Conservation (phyloP, 257 asterid species). For the Solanum gracilifrons region DNA sequence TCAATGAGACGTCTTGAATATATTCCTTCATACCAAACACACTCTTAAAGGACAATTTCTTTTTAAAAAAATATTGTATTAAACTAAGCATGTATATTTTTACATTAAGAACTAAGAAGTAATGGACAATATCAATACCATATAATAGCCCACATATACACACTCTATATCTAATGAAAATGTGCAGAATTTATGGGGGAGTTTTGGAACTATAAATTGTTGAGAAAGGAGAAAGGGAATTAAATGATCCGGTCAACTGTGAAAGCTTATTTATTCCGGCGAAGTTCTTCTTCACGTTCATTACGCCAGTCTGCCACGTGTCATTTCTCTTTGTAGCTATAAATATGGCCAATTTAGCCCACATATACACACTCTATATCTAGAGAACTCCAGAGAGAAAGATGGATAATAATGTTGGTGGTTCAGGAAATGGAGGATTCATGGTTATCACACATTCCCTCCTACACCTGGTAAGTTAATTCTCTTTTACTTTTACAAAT, state of each 20-base stretch:
- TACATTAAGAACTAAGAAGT: not conserved
- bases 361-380: not conserved
- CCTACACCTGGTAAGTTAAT: not conserved
- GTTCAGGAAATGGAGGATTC: slow-evolving; percentile 44
- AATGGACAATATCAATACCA: not conserved
- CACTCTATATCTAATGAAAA: not conserved
- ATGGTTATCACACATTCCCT: slow-evolving; percentile 41
- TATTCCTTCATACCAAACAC: not conserved
- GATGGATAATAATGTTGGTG: slow-evolving; percentile 23
- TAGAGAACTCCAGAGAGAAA: not conserved
- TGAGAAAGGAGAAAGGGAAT: not conserved
- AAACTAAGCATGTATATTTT: too few relatives aligned
- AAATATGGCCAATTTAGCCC: not conserved
- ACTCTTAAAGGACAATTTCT: too few relatives aligned
- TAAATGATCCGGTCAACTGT: slow-evolving; percentile 27
- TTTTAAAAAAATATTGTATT: not conserved
- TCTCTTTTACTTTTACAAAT: not conserved
- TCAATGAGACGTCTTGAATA: not conserved
- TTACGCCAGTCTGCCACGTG: slow-evolving; percentile 65
- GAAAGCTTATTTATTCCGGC: slow-evolving; percentile 40
- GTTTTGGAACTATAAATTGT: not conserved
- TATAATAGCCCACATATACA: too few relatives aligned
- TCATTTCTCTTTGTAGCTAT: slow-evolving; percentile 1
- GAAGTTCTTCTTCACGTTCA: slow-evolving; percentile 52
- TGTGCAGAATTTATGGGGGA: not conserved